phyloP scores from a whole-genome alignment of 2,329 filamentous ascomycete species.

The Hypomyces perniciosus region DNA sequence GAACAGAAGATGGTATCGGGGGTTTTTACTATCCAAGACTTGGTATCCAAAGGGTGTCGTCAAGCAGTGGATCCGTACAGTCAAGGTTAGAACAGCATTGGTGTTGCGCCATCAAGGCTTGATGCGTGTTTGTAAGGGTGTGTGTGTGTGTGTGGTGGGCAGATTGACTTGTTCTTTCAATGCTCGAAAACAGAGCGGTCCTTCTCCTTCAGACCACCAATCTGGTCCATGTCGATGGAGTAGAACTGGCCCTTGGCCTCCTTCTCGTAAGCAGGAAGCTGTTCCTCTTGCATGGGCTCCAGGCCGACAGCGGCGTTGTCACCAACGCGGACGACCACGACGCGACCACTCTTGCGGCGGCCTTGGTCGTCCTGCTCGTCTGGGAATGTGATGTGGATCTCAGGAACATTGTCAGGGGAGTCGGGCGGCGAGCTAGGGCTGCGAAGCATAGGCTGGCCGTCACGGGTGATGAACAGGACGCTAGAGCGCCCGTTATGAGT shows the following conservation, averaged over 20 bases:
- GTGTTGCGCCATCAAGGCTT: constrained; percentile 2
- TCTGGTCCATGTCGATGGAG: constrained; percentile 88
- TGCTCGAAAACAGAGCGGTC: constrained; percentile 41
- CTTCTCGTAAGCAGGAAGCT: constrained; percentile 84
- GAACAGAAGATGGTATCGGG: constrained; percentile 12
- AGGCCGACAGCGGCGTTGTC: constrained; percentile 80
- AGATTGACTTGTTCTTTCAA: constrained; percentile 2
- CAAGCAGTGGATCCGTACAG: constrained; percentile 12
- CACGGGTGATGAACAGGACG: constrained; percentile 72
- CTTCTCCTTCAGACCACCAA: constrained; percentile 93
- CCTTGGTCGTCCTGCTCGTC: constrained; percentile 87
- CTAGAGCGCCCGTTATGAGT: constrained; percentile 54
- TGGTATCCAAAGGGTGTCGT: constrained; percentile 14
- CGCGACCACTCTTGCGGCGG: constrained; percentile 74
- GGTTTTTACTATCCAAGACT: constrained; percentile 5
- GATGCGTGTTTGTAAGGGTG: neutral
- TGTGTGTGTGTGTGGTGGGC: neutral
- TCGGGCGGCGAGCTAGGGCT: constrained; percentile 70
- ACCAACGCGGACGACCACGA: constrained; percentile 86
- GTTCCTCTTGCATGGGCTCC: constrained; percentile 75
- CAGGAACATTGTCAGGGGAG: constrained; percentile 77
- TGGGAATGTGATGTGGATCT: constrained; percentile 98
- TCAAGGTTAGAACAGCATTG: constrained; percentile 3
- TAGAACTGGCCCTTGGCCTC: constrained; percentile 76
- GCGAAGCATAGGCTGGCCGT: constrained; percentile 67